Percentiles rank a stretch among this genome's conserved stretches.
Evolutionary conservation across 768 basidiomycete genomes (phyloP).

Genomic region (Phlebiopsis gigantea): DNA sequence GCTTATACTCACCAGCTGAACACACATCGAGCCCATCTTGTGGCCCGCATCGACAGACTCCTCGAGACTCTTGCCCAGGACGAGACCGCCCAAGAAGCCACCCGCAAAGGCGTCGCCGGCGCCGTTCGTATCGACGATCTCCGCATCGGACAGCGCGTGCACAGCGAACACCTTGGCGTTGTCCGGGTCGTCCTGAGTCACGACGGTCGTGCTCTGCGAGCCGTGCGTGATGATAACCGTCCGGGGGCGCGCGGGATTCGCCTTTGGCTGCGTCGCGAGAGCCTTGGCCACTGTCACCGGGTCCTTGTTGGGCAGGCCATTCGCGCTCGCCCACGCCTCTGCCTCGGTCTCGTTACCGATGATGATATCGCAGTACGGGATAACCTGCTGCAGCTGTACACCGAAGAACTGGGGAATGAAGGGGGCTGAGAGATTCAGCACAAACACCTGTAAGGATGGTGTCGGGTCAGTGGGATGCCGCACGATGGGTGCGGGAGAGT

Average conservation of each 20-base stretch:
- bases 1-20: conserved; percentile 55
- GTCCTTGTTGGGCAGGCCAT: conserved; percentile 62
- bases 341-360: conserved; percentile 98
- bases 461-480: not conserved
- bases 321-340: conserved; percentile 73
- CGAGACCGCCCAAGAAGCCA: conserved; percentile 85
- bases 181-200: conserved; percentile 51
- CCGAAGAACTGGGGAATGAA: conserved; percentile 96
- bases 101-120: conserved; percentile 98
- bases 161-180: conserved; percentile 56
- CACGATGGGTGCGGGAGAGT: not conserved
- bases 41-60: conserved; percentile 84
- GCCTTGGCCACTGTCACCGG: conserved; percentile 63
- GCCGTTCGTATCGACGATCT: conserved; percentile 96
- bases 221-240: conserved; percentile 89
- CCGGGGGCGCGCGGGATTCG: conserved; percentile 57
- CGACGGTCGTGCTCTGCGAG: conserved; percentile 69
- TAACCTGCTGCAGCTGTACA: conserved; percentile 69
- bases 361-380: conserved; percentile 83
- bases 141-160: conserved; percentile 43
- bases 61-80: conserved; percentile 70
- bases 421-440: conserved; percentile 92
- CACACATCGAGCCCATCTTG: conserved; percentile 79
- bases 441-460: conserved; percentile 57
- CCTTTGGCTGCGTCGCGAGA: conserved; percentile 73